Percentiles rank a stretch among this genome's conserved stretches.
Evolutionary conservation across 768 basidiomycete species (phyloP).

Genomic region (Boletus fagicola): DNA sequence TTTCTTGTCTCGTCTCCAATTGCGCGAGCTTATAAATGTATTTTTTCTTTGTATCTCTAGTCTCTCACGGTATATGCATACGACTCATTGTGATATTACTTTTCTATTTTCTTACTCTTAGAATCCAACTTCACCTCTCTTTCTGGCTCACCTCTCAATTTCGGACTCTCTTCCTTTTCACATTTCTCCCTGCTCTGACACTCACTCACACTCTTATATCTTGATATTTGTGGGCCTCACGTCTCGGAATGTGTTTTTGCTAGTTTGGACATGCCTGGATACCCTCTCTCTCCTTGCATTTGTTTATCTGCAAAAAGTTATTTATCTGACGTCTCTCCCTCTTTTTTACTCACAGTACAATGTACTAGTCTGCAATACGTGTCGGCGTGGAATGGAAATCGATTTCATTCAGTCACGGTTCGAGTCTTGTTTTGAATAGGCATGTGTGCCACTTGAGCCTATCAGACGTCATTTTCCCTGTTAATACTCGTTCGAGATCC

Average conservation of each 20-base stretch:
- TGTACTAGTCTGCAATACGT: constrained; percentile 1
- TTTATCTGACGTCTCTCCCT: background rate
- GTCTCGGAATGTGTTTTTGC: background rate
- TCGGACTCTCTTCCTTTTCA: too few species aligned
- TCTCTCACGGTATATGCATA: constrained; percentile 2
- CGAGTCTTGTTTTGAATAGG: background rate
- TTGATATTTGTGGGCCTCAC: background rate
- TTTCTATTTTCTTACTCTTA: background rate
- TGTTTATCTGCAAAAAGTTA: background rate
- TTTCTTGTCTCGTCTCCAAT: background rate
- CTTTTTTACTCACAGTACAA: background rate
- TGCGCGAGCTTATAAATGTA: constrained; percentile 15
- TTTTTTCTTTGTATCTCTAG: constrained; percentile 18
- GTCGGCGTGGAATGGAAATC: background rate
- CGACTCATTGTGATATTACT: constrained; percentile 9
- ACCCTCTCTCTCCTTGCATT: background rate
- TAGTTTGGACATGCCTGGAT: background rate
- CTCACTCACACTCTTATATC: background rate
- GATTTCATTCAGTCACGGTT: background rate
- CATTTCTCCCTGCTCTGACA: background rate
- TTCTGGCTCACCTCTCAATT: background rate
- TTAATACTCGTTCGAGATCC: too few species aligned
- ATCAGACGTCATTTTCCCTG: too few species aligned
- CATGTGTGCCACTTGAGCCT: background rate
- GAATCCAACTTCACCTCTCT: constrained; percentile 1